Percentiles rank a stretch among this genome's conserved stretches.
phyloP scores from a whole-genome alignment of 495 filamentous ascomycete genomes.

The Friedmanniomyces simplex region DNA sequence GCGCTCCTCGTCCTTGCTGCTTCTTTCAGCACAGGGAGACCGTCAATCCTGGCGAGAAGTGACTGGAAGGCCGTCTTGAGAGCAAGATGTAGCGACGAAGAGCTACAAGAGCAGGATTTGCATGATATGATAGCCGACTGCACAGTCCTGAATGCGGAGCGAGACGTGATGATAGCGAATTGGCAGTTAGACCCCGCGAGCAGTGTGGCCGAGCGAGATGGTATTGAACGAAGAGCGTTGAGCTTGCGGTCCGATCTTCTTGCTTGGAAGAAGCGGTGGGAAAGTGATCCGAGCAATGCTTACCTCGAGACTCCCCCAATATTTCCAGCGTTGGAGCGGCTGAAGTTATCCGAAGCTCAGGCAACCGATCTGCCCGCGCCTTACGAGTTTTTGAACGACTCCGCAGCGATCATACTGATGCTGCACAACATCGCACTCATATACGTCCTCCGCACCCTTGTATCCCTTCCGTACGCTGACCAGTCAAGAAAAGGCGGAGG shows the following conservation, averaged over 20 bases:
- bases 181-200: neutral
- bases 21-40: neutral
- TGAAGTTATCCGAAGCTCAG: too few relatives aligned
- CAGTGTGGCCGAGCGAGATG: neutral
- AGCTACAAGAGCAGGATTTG: neutral
- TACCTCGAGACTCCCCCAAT: too few relatives aligned
- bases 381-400: neutral
- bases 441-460: neutral
- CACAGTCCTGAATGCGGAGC: neutral
- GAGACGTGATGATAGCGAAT: neutral
- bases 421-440: neutral
- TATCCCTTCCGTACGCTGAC: neutral
- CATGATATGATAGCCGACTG: neutral
- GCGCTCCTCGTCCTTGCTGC: neutral
- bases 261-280: too few relatives aligned
- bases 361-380: neutral
- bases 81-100: neutral
- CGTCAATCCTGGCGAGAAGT: neutral
- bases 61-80: slow-evolving; percentile 3
- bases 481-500: neutral
- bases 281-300: too few relatives aligned
- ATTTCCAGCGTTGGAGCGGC: too few relatives aligned
- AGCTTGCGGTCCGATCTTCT: too few relatives aligned
- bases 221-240: too few relatives aligned
- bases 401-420: neutral